Evolutionary conservation across 176 grass and related monocot species (phyloP), one percentile per base, ranked within the genome.

Genomic region (Thalia dealbata): DNA sequence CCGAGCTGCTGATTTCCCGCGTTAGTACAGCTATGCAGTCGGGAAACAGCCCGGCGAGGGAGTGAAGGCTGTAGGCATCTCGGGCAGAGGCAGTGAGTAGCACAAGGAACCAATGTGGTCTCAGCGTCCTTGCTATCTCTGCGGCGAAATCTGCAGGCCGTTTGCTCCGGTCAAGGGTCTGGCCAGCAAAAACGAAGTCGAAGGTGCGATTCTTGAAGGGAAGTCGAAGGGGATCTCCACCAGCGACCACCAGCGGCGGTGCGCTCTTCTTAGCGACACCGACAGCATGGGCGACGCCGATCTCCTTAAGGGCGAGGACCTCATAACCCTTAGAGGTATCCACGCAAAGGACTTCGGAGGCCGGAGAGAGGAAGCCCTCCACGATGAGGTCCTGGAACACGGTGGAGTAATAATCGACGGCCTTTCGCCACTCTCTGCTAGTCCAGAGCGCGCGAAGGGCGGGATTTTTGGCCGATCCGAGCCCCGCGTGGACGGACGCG

Each of bases 271-370:
- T 75, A 2, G 83, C 83, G n/a, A 89, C 81, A 10, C 83, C 90
- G 23, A 92, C 71, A 19, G 86, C 78, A 66, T 80, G 54, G 30
- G 58, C 35, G 5, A 92, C 75, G 64, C 90, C 90, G 16, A 92
- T 88, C 75, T 89, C 90, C 24, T 80, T 82, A 52, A 92, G 81
- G 70, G 90, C 90, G 60, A 89, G 69, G 16, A 88, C 90, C 74
- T 86, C 83, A 6, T 86, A 72, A 1, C 62, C 86, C 7, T 70
- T 58, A 3, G 75, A 50, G 6, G 84, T 75, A 61, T 81, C 83
- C 25, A 92, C 61, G 74, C 83, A 92, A 61, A 92, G 81, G 27
- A 81, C 75, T 38, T 48, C 51, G 19, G 78, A 86, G 4, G 72
- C 82, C n/a, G 83, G 63, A 19, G 83, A 70, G 10, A 92, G 75